A percentile compares a stretch with the other conserved stretches of the same genome.
Evolutionary conservation across 176 grass and related monocot species (phyloP).

Genomic region (Lolium perenne): DNA sequence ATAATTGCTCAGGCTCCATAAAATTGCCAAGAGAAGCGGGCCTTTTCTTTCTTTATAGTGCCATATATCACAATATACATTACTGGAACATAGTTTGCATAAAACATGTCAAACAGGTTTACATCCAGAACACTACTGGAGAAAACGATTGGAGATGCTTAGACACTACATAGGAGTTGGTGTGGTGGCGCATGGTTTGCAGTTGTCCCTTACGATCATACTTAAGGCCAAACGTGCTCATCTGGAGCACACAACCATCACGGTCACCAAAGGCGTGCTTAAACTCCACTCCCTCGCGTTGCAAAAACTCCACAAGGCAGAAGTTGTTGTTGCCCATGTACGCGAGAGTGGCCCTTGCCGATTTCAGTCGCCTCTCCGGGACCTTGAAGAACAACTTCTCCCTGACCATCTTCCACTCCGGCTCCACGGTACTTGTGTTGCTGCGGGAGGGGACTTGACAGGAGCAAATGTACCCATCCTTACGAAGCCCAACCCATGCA

Average conservation of each 20-base stretch:
- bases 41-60: not conserved
- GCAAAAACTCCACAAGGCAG: not conserved
- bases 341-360: not conserved
- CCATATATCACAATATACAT: not conserved
- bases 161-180: not conserved
- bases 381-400: not conserved
- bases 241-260: not conserved
- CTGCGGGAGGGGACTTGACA: not conserved
- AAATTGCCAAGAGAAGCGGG: not conserved
- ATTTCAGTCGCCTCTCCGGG: not conserved
- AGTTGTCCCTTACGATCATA: not conserved
- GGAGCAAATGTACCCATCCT: not conserved
- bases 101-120: conserved; percentile 17
- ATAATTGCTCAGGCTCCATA: not conserved
- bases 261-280: not conserved
- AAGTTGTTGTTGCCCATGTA: not conserved
- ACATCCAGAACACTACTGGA: conserved; percentile 20
- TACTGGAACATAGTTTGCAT: not conserved
- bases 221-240: not conserved
- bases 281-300: not conserved
- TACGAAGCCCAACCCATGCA: not conserved
- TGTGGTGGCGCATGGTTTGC: not conserved
- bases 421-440: not conserved
- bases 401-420: not conserved
- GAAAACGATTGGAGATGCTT: not conserved